These are phyloP conservation scores for Sporothrix luriei DNA, from an alignment of 2,329 filamentous ascomycete species.

Conservation along the genomic window DNA sequence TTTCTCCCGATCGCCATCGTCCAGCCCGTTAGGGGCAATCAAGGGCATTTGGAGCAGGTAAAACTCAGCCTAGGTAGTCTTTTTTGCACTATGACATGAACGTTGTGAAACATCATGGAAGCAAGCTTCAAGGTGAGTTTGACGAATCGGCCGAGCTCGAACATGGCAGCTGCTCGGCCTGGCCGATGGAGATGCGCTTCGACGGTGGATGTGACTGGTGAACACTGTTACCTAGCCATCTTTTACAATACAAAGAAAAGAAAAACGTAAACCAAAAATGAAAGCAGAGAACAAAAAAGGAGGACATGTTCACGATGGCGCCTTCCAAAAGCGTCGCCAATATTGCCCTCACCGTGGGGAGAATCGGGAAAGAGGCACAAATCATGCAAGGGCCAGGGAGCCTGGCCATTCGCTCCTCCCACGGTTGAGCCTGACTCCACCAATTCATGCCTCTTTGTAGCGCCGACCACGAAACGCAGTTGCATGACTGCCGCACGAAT, in stretches of 20 bases:
- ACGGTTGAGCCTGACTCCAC: no score
- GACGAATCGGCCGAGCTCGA: not conserved
- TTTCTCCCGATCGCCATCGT: slow-evolving; percentile 17
- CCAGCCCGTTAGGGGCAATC: not conserved
- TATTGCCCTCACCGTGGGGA: slow-evolving; percentile 19
- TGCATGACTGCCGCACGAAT: not conserved
- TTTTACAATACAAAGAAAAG: not conserved
- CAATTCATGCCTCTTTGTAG: not conserved
- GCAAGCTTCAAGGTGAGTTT: not conserved
- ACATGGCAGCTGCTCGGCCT: not conserved
- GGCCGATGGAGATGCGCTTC: not conserved
- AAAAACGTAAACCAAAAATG: not conserved
- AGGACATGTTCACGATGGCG: not conserved
- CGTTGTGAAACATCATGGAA: no score
- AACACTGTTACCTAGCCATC: not conserved
- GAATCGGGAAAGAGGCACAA: slow-evolving; percentile 20
- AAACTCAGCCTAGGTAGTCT: no score
- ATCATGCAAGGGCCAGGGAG: slow-evolving; percentile 20
- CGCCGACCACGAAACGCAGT: no score
- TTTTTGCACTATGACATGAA: not conserved
- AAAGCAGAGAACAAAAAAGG: no score
- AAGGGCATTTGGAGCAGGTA: no score
- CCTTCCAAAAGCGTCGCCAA: slow-evolving; percentile 21
- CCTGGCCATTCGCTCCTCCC: slow-evolving; percentile 14
- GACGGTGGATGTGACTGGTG: not conserved